phyloP scores from a whole-genome alignment of 371 early-diverging fungal species.

The Mucor circinelloides region DNA sequence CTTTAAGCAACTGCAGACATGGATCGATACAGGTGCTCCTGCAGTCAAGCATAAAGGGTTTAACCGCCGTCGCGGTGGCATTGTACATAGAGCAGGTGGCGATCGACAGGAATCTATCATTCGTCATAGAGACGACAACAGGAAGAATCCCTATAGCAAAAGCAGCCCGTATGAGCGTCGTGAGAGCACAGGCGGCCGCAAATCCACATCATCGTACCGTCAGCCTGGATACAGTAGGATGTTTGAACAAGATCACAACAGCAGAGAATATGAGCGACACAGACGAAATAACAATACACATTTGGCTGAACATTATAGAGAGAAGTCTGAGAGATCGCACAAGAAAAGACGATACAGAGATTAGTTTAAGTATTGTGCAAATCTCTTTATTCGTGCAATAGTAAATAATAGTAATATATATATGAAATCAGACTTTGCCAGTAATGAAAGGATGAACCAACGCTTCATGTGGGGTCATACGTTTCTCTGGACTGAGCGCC shows the following conservation, averaged over 20 bases:
- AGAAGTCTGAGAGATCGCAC: slow-evolving; percentile 10
- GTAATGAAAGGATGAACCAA: slow-evolving; percentile 89
- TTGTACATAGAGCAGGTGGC: neutral
- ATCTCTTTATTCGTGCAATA: neutral
- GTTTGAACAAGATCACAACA: neutral
- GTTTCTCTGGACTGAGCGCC: slow-evolving; percentile 85
- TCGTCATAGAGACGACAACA: neutral
- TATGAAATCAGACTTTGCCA: slow-evolving; percentile 28
- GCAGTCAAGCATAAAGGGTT: neutral
- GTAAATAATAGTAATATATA: neutral
- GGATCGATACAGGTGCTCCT: slow-evolving; percentile 7
- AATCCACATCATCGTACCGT: neutral
- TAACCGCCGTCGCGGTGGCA: neutral
- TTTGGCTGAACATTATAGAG: slow-evolving; percentile 14
- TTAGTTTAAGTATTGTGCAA: neutral
- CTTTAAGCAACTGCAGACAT: neutral
- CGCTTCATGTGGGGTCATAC: slow-evolving; percentile 92
- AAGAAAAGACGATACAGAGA: neutral
- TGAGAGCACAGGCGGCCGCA: neutral
- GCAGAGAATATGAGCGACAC: slow-evolving; percentile 9
- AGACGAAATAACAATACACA: slow-evolving; percentile 9
- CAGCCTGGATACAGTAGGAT: neutral
- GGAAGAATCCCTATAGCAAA: neutral
- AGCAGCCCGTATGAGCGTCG: neutral
- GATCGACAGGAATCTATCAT: neutral